A percentile compares a stretch with the other conserved stretches of the same genome.
These are phyloP conservation scores for Acanthamoeba royreba DNA, from an alignment of 208 protist species.

Conservation along the genomic window DNA sequence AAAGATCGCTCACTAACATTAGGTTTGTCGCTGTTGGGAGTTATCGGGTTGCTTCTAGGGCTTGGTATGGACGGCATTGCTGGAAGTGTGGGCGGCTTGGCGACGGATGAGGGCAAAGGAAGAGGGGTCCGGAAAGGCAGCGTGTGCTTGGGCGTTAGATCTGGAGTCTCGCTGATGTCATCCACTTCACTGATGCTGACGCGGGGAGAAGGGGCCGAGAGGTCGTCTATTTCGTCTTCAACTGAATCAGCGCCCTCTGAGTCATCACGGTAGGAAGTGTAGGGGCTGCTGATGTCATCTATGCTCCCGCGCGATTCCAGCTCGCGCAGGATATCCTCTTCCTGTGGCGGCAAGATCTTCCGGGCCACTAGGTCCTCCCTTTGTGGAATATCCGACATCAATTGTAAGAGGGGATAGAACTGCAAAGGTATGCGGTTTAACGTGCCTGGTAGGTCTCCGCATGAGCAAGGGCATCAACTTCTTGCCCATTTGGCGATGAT, in stretches of 20 bases:
- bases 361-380: constrained; percentile 8
- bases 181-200: background rate
- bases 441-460: background rate
- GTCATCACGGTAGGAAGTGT: background rate
- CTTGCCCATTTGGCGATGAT: background rate
- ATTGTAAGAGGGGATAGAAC: background rate
- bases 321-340: background rate
- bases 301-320: background rate
- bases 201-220: background rate
- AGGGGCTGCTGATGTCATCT: background rate
- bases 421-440: background rate
- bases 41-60: too few species aligned
- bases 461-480: constrained; percentile 26
- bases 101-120: background rate
- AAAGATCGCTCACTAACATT: too few species aligned
- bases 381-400: background rate
- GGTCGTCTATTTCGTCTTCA: background rate
- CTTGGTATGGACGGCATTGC: too few species aligned
- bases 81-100: background rate
- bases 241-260: background rate
- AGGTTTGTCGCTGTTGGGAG: too few species aligned
- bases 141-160: too few species aligned
- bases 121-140: too few species aligned
- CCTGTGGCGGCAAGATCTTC: background rate
- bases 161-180: background rate